Evolutionary conservation across 257 asterid genomes (phyloP).

Genomic region (Gentiana dahurica): DNA sequence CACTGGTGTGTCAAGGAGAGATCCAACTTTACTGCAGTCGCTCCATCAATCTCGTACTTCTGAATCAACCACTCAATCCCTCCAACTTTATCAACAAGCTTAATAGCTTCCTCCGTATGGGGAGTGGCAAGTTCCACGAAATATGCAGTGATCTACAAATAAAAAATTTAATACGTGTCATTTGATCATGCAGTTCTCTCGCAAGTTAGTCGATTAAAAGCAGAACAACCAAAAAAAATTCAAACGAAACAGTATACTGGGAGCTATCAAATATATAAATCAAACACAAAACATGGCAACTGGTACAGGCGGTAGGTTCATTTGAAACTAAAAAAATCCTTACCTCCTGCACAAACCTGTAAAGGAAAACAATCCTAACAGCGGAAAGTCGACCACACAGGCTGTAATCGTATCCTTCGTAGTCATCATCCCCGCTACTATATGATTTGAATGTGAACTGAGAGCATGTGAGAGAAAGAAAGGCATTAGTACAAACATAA

Average conservation of each 20-base stretch:
- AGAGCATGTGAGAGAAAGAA: constrained; percentile 13
- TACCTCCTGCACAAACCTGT: constrained; percentile 97
- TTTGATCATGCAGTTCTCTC: neutral
- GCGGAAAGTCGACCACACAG: constrained; percentile 91
- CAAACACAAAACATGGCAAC: too few relatives aligned
- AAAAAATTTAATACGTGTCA: neutral
- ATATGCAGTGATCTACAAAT: constrained; percentile 75
- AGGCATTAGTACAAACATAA: neutral
- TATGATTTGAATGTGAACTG: constrained; percentile 88
- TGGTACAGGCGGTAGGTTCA: neutral
- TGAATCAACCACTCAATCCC: constrained; percentile 98
- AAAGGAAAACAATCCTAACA: constrained; percentile 90
- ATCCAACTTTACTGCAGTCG: constrained; percentile 88
- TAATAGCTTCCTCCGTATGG: constrained; percentile 87
- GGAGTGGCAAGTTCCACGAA: constrained; percentile 99
- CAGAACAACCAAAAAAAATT: neutral
- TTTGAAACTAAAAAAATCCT: neutral
- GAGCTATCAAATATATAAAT: too few relatives aligned
- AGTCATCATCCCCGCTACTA: constrained; percentile 74
- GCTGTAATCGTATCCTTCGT: constrained; percentile 89
- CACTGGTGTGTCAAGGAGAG: constrained; percentile 89
- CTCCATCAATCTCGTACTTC: constrained; percentile 96
- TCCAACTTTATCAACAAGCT: constrained; percentile 95
- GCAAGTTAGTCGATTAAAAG: neutral
- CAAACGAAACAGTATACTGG: too few relatives aligned